Evolutionary conservation across 768 basidiomycete species (phyloP), one percentile per base, ranked within the genome.

Genomic region (Chlorophyllum brunneum): DNA sequence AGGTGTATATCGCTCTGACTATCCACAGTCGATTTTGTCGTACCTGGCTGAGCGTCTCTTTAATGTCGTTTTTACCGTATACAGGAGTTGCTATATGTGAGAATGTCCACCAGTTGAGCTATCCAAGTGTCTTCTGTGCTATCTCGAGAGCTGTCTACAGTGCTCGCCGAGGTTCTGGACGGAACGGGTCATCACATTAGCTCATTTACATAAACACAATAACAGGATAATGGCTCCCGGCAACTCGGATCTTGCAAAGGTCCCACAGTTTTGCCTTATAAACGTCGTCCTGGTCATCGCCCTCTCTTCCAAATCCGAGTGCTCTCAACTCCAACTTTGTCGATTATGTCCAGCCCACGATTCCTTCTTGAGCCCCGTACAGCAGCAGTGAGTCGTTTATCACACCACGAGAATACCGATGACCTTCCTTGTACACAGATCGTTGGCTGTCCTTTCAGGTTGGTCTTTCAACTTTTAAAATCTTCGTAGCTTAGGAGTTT

Each of bases 391-490:
- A 68, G 90, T 79, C 31, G 3, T 27, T 29, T n/a, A 10, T 37
- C 42, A 39, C 24, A 11, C 49, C 44, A 20, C 42, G 33, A 24
- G 38, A 20, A 23, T 46, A 34, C 16, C 20, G 61, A 47, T 62
- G 42, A 54, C 54, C 26, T 48, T 31, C 42, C 31, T 34, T 37
- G 42, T 48, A 49, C 53, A 27, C 56, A 94, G 87, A 89, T 98
- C 61, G 85, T 98, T 24, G 93, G 92, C 23, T 97, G 94, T 71
- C 95, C 95, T 13, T 97, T 97, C 79, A 92, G 89, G 93, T 92
- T 61, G 65, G 82, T 72, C 57, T 55, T 52, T 48, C 54, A 15
- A 24, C 34, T 46, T 40, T 31, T 50, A 23, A 18, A 8, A 5
- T 43, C 39, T 52, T 46, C 36, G 36, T 59, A 38, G 52, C 27